Evolutionary conservation across 1,139 yeast genomes (phyloP), one percentile per base, ranked within the genome.

Genomic region (Nakaseomyces uthaithaninus): DNA sequence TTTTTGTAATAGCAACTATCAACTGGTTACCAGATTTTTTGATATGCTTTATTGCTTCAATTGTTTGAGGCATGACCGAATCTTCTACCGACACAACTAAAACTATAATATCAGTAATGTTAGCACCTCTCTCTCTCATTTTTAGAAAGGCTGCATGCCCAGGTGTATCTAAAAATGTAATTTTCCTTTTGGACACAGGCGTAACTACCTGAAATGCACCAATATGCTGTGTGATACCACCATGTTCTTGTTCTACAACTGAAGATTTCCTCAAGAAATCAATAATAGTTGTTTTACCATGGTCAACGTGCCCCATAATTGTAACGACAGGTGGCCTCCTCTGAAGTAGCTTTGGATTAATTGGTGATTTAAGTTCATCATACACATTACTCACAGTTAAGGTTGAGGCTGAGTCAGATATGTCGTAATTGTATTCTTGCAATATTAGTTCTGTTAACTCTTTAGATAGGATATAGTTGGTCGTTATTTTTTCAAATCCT

Each of bases 241-340:
- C 99, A 60, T 80, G 85, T 56, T 91, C 99, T 33, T 77, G 74
- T 23, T 77, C 76, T 0, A 82, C 97, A 7, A 91, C 76, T 0
- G 87, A 75, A 0, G 95, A 80, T 51, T 85, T 86, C 37, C 97
- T 71, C 51, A 93, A 66, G 52, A 77, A 75, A 58, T 93, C 98
- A 44, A 91, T 69, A 48, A 91, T 81, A 0, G 98, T 89, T 1
- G 99, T 91, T 58, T 91, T 91, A 1, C 99, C 99, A 58, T 91
- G 99, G 61, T 91, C 99, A 31, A 91, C 98, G 62, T 91, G 99
- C 4, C 99, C 99, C 97, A 91, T 91, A 40, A 91, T 85, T 0
- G 98, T 89, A 1, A 91, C 96, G 19, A 91, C 82, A 0, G 99
- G 98, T 0, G 98, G 87, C 49, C 98, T 69, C 12, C 78, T 70